phyloP scores from a whole-genome alignment of 164 flowering plant genomes.

The Sedum album region DNA sequence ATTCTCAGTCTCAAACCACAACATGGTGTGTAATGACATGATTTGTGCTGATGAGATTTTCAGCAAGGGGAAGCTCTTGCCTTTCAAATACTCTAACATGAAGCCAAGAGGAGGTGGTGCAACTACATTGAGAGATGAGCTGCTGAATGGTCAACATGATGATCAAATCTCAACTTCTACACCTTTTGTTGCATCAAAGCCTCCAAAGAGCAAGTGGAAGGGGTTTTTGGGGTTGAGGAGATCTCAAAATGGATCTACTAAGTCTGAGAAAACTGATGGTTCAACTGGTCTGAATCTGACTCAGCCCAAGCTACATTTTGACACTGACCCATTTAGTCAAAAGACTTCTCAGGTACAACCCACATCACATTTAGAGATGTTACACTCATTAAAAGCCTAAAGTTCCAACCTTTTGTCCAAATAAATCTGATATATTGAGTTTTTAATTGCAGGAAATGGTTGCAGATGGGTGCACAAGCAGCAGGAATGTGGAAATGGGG shows the following conservation, averaged over 20 bases:
- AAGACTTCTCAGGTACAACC: slow-evolving; percentile 2
- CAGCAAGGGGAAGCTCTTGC: slow-evolving; percentile 55
- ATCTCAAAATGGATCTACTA: slow-evolving; percentile 36
- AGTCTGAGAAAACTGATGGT: slow-evolving; percentile 24
- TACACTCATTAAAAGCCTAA: background rate
- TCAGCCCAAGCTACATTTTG: background rate
- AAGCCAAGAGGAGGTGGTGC: slow-evolving; percentile 20
- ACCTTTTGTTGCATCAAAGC: slow-evolving; percentile 15
- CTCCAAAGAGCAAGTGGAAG: slow-evolving; percentile 56
- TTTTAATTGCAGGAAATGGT: slow-evolving; percentile 17
- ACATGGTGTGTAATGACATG: slow-evolving; percentile 45
- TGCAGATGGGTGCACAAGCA: slow-evolving; percentile 22
- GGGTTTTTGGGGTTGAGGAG: slow-evolving; percentile 49
- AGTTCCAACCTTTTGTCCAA: background rate
- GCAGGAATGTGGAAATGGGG: slow-evolving; percentile 29
- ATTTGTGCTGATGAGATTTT: slow-evolving; percentile 45
- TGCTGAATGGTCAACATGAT: slow-evolving; percentile 27
- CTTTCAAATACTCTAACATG: slow-evolving; percentile 31
- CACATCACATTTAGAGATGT: background rate
- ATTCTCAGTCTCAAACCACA: slow-evolving; percentile 44
- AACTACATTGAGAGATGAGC: slow-evolving; percentile 54
- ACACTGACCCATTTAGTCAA: background rate
- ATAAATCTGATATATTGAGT: background rate
- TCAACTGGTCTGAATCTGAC: slow-evolving; percentile 6
- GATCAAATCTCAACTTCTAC: slow-evolving; percentile 3